Evolutionary conservation across 257 asterid species (phyloP), one percentile per base, ranked within the genome.

Genomic region (Capsicum rhomboideum): DNA sequence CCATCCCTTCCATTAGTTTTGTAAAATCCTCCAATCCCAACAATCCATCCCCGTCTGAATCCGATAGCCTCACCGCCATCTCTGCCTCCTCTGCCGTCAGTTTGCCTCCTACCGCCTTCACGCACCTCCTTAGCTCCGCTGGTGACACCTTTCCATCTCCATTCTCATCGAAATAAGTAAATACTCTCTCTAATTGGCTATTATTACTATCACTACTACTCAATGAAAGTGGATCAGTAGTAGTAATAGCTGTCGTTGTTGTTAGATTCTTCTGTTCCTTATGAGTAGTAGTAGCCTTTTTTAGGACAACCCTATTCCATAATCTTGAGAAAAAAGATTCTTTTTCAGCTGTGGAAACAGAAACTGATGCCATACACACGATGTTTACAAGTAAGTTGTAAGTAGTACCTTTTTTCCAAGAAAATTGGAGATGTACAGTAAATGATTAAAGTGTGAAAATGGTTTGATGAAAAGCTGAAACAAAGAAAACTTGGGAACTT

Each of bases 31-130:
- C 94, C 54, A 93, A 6, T 23, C 92, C 84, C 85, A 93, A 83
- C 72, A 87, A 61, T 0, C 95, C 93, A 6, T 91, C 95, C 16
- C 90, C 93, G 83, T 92, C 93, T 0, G 91, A 84, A n/a, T 92
- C 96, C 77, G 88, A 83, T 69, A 87, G 59, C 82, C 23, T 77
- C 84, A 92, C 88, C 29, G 92, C 92, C 34, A 29, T 83, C 83
- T 85, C 89, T 26, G 91, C 92, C 40, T 91, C 94, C 84, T 90
- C 93, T 69, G 8, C 82, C 0, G 88, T 81, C 83, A 85, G 59
- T 0, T 82, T 63, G 2, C 83, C 82, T 26, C 88, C 85, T 44
- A 82, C 80, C 6, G 80, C 49, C 78, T 28, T 46, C 1, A 85
- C 26, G 0, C 79, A 69, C 28, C 0, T 82, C 79, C 63, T 69